Evolutionary conservation across 148 eudicot genomes (phyloP).

Genomic region (Dysphania ambrosioides): DNA sequence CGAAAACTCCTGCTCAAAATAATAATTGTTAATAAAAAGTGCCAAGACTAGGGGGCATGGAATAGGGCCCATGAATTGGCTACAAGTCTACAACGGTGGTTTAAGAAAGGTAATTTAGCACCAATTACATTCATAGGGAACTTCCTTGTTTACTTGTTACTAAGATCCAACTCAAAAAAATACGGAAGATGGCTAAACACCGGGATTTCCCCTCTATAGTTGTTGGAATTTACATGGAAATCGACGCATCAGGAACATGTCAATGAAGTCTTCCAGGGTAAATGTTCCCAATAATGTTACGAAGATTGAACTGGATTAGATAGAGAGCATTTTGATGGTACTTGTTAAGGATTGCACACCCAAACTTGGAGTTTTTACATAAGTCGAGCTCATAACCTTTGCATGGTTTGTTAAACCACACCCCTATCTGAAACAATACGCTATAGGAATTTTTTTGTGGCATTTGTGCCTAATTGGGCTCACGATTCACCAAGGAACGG

Average conservation of each 20-base stretch:
- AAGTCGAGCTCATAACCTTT: slow-evolving; percentile 14
- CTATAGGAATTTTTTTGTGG: slow-evolving; percentile 2
- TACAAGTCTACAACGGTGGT: slow-evolving; percentile 46
- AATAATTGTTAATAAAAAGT: slow-evolving; percentile 50
- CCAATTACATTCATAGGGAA: slow-evolving; percentile 35
- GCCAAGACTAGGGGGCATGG: slow-evolving; percentile 37
- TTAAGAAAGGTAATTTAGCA: slow-evolving; percentile 35
- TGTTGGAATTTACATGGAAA: slow-evolving; percentile 47
- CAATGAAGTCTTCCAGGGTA: slow-evolving; percentile 19
- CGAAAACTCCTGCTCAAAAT: slow-evolving; percentile 29
- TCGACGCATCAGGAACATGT: slow-evolving; percentile 20
- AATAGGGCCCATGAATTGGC: slow-evolving; percentile 29
- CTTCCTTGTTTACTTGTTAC: slow-evolving; percentile 31
- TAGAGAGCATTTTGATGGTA: background rate
- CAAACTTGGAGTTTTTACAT: slow-evolving; percentile 30
- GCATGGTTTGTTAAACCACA: background rate
- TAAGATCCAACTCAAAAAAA: slow-evolving; percentile 45
- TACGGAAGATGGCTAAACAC: slow-evolving; percentile 19
- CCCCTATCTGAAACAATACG: slow-evolving; percentile 25
- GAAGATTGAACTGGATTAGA: slow-evolving; percentile 31
- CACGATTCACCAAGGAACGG: background rate
- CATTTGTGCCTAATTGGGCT: background rate
- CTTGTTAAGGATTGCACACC: slow-evolving; percentile 12
- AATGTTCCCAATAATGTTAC: slow-evolving; percentile 17
- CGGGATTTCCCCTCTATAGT: slow-evolving; percentile 26